Base-by-base conservation (phyloP, 2,329 filamentous ascomycete species). In the Neonectria neomacrospora region DNA sequence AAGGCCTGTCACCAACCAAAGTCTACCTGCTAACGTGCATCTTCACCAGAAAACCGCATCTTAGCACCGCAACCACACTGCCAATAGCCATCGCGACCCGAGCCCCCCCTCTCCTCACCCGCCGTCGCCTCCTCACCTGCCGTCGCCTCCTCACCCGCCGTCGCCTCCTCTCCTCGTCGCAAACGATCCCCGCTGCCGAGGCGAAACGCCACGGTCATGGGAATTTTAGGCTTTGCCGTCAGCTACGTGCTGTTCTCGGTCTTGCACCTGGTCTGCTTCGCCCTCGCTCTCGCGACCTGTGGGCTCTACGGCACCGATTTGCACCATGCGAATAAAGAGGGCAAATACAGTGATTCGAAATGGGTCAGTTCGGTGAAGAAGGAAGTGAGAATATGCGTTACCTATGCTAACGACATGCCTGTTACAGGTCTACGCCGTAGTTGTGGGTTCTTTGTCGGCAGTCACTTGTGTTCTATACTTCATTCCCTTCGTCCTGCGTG, bases 291-390 rank as follows among this genome's bases (percentile, higher is more conserved):
- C 61, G 86, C 91, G 1, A 91, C 96, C 58, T 89, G 90, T 67
- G 94, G 91, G 1, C 86, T 97, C 20, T 97, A 96, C 69, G 91
- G 89, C 37, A 79, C 84, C 23, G 91, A 95, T 74, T 80, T 96
- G 6, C 78, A 87, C 64, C 77, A 78, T 22, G 86, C 88, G 1
- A 75, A 80, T 39, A 79, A 86, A 18, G 75, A 81, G 5, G 75
- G 82, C 57, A 81, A 80, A 42, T 84, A 86, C 65, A 77, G 80
- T 2, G 86, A 92, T 73, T 82, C 87, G 3, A 90, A 89, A 86
- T 96, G 91, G 91, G 89, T 93, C 77, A 71, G 84, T 47, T 34
- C 42, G 52, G 20, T 47, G 44, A 45, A 47, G 6, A 11, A 14
- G 10, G 20, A 12, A 3, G n/a, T 20, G 28, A 14, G 22, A 20